Base-by-base conservation (phyloP, 805 yeast species). In the Yamadazyma sp. region DNA sequence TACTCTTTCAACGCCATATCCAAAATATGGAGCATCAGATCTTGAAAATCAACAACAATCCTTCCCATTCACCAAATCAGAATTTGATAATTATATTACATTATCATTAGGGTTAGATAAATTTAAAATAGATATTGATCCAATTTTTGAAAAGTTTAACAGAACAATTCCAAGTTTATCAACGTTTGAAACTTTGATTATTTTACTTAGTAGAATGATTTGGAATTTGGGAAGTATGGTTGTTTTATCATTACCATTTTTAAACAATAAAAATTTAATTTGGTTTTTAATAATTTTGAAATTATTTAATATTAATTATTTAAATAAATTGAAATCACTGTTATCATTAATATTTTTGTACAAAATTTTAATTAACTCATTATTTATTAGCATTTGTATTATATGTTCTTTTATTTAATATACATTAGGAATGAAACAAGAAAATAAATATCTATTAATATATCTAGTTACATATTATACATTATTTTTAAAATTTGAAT, bases 101-200 rank as follows among this genome's bases (percentile, higher is more conserved):
- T 47, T 47, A 31, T 40, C 48, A 9, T 45, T 54, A 28, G 55
- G 52, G 5, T 38, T 45, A 12, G 48, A 49, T 30, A 36, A 47
- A 18, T 52, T 47, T 24, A 36, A 40, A 25, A 30, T 55, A 19
- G 33, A 38, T 14, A 45, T 50, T 24, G 62, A 58, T 40, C 59
- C 60, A 6, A 31, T 45, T 19, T 59, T 56, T 43, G 49, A 43
- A 28, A 39, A 39, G 25, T 56, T 45, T 35, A 54, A 53, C 9
- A 31, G 27, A 18, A 18, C 40, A 7, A 29, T 56, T 19, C 25
- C 39, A 9, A 30, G 43, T 3, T 42, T 55, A 31, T 30, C 35
- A 3, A 22, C 20, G 17, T 23, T 31, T 13, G 40, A 34, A 11
- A 23, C 45, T 7, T 22, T 39, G 10, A 27, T 48, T 4, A 38